Evolutionary conservation across 441 rosid genomes (phyloP).

Genomic region (Omphalea diandra): DNA sequence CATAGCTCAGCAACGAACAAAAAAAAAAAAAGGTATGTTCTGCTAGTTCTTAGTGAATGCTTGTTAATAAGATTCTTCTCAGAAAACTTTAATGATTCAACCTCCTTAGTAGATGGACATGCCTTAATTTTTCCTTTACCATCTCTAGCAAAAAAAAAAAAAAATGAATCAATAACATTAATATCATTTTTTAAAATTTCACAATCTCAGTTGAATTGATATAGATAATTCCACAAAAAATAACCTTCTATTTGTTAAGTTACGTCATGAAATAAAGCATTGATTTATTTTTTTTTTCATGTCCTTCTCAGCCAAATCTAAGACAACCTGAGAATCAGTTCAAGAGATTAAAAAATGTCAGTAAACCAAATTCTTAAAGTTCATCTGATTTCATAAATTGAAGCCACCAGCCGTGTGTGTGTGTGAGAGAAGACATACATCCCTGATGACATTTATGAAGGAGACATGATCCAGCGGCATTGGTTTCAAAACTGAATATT

Average conservation of each 20-base stretch:
- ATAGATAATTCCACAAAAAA: constrained; percentile 14
- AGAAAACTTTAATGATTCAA: constrained; percentile 61
- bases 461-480: too few relatives aligned
- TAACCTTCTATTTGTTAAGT: constrained; percentile 21
- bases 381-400: background rate
- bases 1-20: too few relatives aligned
- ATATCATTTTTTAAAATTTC: constrained; percentile 5
- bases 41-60: constrained; percentile 34
- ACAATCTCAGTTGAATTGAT: constrained; percentile 13
- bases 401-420: background rate
- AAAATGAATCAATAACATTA: constrained; percentile 25
- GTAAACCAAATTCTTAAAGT: background rate
- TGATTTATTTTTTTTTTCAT: constrained; percentile 78
- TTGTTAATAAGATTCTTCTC: constrained; percentile 83
- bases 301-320: constrained; percentile 77
- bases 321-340: constrained; percentile 68
- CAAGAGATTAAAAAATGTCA: constrained; percentile 6
- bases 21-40: too few relatives aligned
- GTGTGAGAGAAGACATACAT: background rate
- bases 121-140: constrained; percentile 63
- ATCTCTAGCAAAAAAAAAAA: constrained; percentile 78
- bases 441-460: too few relatives aligned
- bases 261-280: constrained; percentile 85
- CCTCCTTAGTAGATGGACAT: constrained; percentile 70
- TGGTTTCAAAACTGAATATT: too few relatives aligned